These are phyloP conservation scores for Talaromyces ruber DNA, from an alignment of 495 filamentous ascomycete genomes.

Conservation along the genomic window DNA sequence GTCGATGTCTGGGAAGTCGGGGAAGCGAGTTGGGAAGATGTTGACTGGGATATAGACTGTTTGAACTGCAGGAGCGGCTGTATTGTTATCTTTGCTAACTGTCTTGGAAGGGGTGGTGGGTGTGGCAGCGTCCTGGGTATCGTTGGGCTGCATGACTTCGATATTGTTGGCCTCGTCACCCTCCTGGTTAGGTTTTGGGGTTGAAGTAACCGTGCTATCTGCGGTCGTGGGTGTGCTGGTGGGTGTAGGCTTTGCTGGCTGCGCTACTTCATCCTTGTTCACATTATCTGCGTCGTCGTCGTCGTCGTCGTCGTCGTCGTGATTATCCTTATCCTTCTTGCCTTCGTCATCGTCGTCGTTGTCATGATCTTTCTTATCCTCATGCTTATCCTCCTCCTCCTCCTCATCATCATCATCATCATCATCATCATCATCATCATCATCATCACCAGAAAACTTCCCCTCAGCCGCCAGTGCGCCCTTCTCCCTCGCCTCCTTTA, in stretches of 20 bases:
- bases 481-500: slow-evolving; percentile 1
- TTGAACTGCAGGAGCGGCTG: not conserved
- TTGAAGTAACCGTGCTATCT: not conserved
- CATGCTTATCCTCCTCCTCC: not conserved
- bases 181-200: not conserved
- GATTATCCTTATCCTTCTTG: no score
- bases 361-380: not conserved
- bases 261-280: not conserved
- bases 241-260: not conserved
- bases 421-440: not conserved
- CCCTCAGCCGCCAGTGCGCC: not conserved
- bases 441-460: not conserved
- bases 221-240: not conserved
- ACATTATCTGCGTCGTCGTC: not conserved
- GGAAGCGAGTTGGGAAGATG: not conserved
- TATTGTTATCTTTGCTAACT: not conserved
- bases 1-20: not conserved
- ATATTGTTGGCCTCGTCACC: not conserved
- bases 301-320: no score
- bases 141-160: not conserved
- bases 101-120: not conserved
- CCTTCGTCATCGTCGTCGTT: no score
- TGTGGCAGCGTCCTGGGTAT: not conserved
- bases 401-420: not conserved
- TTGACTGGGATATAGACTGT: not conserved